phyloP scores from a whole-genome alignment of 306 rosid species.

The Cucurbita pepo region DNA sequence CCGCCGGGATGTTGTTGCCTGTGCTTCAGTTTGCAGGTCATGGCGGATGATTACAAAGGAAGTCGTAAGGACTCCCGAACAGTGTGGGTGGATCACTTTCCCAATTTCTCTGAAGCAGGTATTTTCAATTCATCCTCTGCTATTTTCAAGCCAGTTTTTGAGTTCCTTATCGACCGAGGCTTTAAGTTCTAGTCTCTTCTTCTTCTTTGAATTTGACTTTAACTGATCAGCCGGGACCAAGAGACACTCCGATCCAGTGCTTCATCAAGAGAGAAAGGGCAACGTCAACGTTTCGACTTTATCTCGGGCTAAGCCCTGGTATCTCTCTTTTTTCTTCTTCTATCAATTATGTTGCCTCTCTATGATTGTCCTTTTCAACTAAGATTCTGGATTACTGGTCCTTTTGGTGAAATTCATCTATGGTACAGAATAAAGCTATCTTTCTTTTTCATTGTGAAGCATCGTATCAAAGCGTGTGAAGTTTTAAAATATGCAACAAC shows the following conservation, averaged over 20 bases:
- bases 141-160: background rate
- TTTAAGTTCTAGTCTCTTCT: background rate
- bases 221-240: conserved; percentile 56
- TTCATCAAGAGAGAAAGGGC: conserved; percentile 74
- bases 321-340: background rate
- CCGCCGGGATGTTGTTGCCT: conserved; percentile 58
- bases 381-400: background rate
- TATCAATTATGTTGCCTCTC: background rate
- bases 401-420: background rate
- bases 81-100: conserved; percentile 65
- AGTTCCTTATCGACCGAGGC: background rate
- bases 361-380: background rate
- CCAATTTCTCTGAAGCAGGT: conserved; percentile 93
- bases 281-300: conserved; percentile 58
- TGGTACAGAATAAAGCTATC: background rate
- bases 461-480: background rate
- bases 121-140: background rate
- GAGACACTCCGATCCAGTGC: conserved; percentile 74
- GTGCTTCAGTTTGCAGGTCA: conserved; percentile 75
- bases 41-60: conserved; percentile 70
- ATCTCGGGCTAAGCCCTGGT: conserved; percentile 92
- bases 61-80: conserved; percentile 70
- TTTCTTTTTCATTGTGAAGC: background rate
- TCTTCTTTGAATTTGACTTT: background rate
- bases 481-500: background rate